Percentiles rank a stretch among this genome's conserved stretches.
Evolutionary conservation across 2,329 filamentous ascomycete species (phyloP).

Genomic region (Ophiostoma himal-ulmi): DNA sequence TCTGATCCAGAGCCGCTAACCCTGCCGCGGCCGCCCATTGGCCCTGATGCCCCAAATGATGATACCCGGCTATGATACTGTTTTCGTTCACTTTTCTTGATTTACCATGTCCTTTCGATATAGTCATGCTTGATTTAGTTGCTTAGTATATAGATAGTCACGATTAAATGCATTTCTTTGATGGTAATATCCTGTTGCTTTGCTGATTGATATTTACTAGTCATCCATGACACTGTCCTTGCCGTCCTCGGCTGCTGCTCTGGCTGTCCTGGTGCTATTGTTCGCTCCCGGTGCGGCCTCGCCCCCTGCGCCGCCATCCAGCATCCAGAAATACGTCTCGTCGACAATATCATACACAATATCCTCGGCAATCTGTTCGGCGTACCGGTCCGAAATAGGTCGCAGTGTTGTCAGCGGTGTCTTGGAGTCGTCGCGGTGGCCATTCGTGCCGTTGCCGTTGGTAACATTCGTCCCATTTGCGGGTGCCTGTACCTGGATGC

Average conservation of each 20-base stretch:
- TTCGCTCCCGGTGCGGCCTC: background rate
- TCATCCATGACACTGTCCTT: constrained; percentile 12
- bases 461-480: constrained; percentile 26
- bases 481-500: constrained; percentile 39
- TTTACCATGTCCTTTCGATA: background rate
- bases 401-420: constrained; percentile 38
- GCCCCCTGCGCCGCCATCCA: constrained; percentile 4
- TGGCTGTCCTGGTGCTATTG: constrained; percentile 3
- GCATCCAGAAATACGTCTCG: constrained; percentile 81
- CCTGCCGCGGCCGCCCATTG: constrained; percentile 22
- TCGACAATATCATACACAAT: constrained; percentile 89
- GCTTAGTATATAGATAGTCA: background rate
- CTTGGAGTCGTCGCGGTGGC: background rate
- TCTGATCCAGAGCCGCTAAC: background rate
- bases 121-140: background rate
- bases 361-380: constrained; percentile 92
- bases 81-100: too few relatives aligned
- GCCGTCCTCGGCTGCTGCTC: constrained; percentile 9
- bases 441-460: constrained; percentile 20
- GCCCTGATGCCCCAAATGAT: constrained; percentile 13
- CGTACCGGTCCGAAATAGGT: constrained; percentile 71
- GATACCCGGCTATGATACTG: background rate
- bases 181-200: background rate
- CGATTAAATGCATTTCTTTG: background rate
- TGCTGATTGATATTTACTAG: background rate